Evolutionary conservation across 352 stramenopile genomes (phyloP), one percentile per base, ranked within the genome.

Genomic region (Phytophthora macrochlamydospora): DNA sequence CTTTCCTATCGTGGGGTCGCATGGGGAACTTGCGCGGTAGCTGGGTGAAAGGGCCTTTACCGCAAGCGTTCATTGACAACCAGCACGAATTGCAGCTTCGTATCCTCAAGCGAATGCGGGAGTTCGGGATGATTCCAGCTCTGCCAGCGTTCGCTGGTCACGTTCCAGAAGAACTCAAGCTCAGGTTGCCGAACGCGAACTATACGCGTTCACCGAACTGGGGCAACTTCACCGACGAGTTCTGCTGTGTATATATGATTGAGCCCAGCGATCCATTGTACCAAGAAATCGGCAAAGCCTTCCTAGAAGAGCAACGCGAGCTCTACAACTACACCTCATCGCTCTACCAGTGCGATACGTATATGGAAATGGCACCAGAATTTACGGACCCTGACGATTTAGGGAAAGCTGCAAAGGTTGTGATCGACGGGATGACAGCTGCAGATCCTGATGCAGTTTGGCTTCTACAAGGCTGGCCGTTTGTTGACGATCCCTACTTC

Each of bases 11-110:
- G 1, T 97, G 91, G 91, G 79, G 87, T 7, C 62, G 93, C 51
- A 96, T 96, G 81, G 86, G 94, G 42, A 95, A 97, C 48, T 49
- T 97, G 13, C 90, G 94, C 50, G 87, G 87, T 7, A 94, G 79
- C 55, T 92, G 86, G 78, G 87, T 94, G 56, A 90, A 90, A 33
- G 90, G 90, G 0, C 90, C 90, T 28, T 65, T 97, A 13, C 90
- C 90, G 2, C 80, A 90, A 60, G 75, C 75, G 2, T 97, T 93
- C 55, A 95, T 97, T 51, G 85, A 95, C 62, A 78, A 83, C 45
- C 90, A 97, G 70, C 87, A 86, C 49, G 56, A 71, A 7, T 71
- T 98, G 0, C 89, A 97, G 56, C 60, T 91, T 18, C 63, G 75
- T 33, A 97, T 96, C 46, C 61, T 97, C 8, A 78, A 76, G 28